Base-by-base conservation (phyloP, 1,139 yeast species). In the Protomyces gravidus region DNA sequence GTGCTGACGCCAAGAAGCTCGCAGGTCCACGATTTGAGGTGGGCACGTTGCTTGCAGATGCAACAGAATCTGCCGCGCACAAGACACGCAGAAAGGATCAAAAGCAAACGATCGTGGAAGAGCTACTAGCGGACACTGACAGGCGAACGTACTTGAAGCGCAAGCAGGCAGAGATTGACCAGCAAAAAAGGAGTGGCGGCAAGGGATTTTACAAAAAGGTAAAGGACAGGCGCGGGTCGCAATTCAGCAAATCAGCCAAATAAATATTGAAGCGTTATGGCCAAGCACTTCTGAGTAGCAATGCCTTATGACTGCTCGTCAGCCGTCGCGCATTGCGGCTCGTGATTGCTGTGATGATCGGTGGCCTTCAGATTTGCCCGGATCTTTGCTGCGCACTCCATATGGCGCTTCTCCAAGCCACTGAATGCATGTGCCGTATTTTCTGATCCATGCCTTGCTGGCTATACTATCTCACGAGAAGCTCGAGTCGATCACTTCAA, bases 1-100 rank as follows among this genome's bases (percentile, higher is more conserved):
- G 79, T 60, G 77, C 81, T 4, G 95, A 96, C 21, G 89, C 87
- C 68, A 82, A 78, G 65, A 36, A 36, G 9, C 42, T 36, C 9
- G 42, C 42, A 4, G 42, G 42, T 36, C 42, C 42, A 9, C 42
- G 42, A 15, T 89, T 92, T 71, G 94, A 90, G 64, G 80, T 87
- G 69, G 98, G 98, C 11, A 89, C 97, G 0, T 81, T 92, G 39
- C 73, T 90, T 21, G 94, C 86, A 67, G 94, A 90, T 50, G 82
- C 85, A 64, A 79, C 88, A 0, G 97, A 89, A 69, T 88, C 79
- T 70, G 86, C 78, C 73, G 82, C 87, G 45, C 76, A 85, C n/a
- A 77, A 95, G 65, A 69, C 89, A 67, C 78, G 81, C 55, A 81
- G 82, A 66, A 85, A 81, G 68, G 84, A 86, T 66, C 81, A 95